Base-by-base conservation (phyloP, 2,329 filamentous ascomycete species). In the Xylaria arbuscula region DNA sequence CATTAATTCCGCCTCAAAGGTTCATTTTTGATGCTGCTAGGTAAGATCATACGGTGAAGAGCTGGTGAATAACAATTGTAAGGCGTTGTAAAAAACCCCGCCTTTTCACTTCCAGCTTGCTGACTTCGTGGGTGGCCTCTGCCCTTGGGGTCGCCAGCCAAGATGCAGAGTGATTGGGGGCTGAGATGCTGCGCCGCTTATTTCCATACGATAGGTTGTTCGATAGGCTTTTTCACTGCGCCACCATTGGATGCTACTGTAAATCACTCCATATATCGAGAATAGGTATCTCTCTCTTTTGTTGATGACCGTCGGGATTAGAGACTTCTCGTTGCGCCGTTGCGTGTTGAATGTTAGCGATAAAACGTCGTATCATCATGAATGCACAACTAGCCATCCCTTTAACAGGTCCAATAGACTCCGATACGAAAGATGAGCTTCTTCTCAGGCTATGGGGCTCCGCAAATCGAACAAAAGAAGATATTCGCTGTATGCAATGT, bases 391-490 rank as follows among this genome's bases (percentile, higher is more conserved):
- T 65, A 45, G 36, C 9, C 38, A 38, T 45, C 38, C 59, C 56
- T 55, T 58, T 66, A 34, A 69, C 62, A 13, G 45, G 54, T n/a
- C 50, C 32, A 50, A 61, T 64, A 42, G 59, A 62, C 60, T n/a
- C 48, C 42, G 34, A 34, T 6, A 62, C 38, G 3, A 59, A 47
- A 64, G 59, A 62, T 6, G 56, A 61, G 24, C 69, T 70, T 17
- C 69, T 70, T 24, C 50, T 58, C 19, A 48, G 13, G 3, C 51
- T 70, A 62, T 70, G 69, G 66, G 69, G 69, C 42, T 48, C 66
- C 10, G 66, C 42, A 22, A 69, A 42, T 36, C 62, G 45, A 48
- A 53, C 51, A 7, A 34, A 53, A 48, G 59, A 66, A 53, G 69
- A 70, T 19, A 10, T 60, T 48, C 40, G 32, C 19, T 66, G n/a